Base-by-base conservation (phyloP, 352 stramenopile species). In the Phytophthora lateralis region DNA sequence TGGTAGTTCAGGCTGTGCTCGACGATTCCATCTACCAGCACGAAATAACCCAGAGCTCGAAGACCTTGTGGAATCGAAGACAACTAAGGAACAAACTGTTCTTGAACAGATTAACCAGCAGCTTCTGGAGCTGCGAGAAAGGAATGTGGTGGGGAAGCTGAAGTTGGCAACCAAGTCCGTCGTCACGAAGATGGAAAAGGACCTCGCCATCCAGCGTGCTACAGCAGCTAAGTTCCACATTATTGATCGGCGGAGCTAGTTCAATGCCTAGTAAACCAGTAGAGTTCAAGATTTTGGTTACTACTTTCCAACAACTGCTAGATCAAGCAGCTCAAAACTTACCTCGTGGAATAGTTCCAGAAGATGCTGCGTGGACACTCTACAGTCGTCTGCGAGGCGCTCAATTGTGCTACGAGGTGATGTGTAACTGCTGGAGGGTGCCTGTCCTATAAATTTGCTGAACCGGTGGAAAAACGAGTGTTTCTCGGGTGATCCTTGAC, bases 81-180 rank as follows among this genome's bases (percentile, higher is more conserved):
- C 73, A 26, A 55, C 38, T 5, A 41, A 80, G 55, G 85, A 93
- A 52, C 35, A 72, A 32, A 59, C 42, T 0, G 12, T 80, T 26
- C 21, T 93, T 12, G 71, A 74, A 43, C 59, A 88, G 58, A 55
- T 93, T 27, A 75, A 90, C n/a, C 57, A 83, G 30, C 72, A 91
- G 24, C 63, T 93, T 7, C 34, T 84, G 9, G 77, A 88, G 47
- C 29, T 93, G 0, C 66, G 82, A 26, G 76, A 87, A 43, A 67
- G 80, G 17, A 75, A 90, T 51, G 48, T 89, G 0, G 60, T 87
- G 0, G 79, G 78, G 4, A 85, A 89, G 44, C 62, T 78, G 18
- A 86, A 84, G 39, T 56, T 65, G 11, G 61, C 56, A 1, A 82
- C 71, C 3, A 88, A 90, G 26, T 60, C 69, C 4, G 70, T 72